These are phyloP conservation scores for Lepiota brunneoincarnata DNA, from an alignment of 768 basidiomycete species.

Conservation along the genomic window DNA sequence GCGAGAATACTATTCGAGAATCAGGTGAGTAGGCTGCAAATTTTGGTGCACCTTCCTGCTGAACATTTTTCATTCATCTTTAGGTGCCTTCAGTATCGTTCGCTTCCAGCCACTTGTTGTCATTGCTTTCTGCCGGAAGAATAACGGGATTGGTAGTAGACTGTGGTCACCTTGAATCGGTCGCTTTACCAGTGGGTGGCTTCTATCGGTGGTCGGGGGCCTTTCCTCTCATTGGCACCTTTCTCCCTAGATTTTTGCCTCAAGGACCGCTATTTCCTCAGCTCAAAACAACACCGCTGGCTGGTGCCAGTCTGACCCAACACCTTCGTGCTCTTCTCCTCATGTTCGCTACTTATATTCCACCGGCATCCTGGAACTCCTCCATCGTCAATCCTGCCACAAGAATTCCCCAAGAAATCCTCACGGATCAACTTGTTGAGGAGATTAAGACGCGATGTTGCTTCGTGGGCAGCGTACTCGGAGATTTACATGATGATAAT, in stretches of 20 bases:
- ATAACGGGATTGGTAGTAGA: slow-evolving; percentile 95
- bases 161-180: slow-evolving; percentile 89
- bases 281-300: slow-evolving; percentile 81
- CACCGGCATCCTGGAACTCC: slow-evolving; percentile 69
- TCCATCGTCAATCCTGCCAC: slow-evolving; percentile 60
- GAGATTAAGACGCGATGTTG: slow-evolving; percentile 89
- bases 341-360: slow-evolving; percentile 81
- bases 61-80: neutral
- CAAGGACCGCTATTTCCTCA: slow-evolving; percentile 84
- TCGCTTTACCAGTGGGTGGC: slow-evolving; percentile 73
- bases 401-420: slow-evolving; percentile 74
- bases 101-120: slow-evolving; percentile 82
- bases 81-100: slow-evolving; percentile 96
- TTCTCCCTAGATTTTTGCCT: slow-evolving; percentile 77
- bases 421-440: slow-evolving; percentile 81
- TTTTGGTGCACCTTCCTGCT: neutral
- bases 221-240: neutral
- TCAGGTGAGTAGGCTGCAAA: slow-evolving; percentile 49
- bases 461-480: slow-evolving; percentile 73
- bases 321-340: slow-evolving; percentile 82
- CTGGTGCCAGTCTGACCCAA: slow-evolving; percentile 76
- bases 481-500: slow-evolving; percentile 20
- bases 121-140: slow-evolving; percentile 81
- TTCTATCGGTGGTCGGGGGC: neutral
- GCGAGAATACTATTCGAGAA: slow-evolving; percentile 88